Evolutionary conservation across 2,329 filamentous ascomycete species (phyloP).

Genomic region (Alternaria triticina): DNA sequence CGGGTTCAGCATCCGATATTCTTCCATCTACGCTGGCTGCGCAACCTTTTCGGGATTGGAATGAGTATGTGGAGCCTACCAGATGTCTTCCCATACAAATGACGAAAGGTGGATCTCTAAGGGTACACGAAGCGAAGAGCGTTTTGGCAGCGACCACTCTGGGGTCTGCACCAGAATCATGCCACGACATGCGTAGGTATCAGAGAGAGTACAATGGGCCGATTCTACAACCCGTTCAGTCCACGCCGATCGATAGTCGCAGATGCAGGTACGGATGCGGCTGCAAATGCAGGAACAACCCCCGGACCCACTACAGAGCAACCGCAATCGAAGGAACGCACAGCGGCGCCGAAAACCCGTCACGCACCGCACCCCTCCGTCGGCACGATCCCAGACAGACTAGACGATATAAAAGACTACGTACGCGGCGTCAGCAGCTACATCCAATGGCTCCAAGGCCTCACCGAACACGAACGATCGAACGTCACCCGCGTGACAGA

Average conservation of each 20-base stretch:
- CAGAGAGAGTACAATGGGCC: not conserved
- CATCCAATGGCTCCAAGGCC: constrained; percentile 20
- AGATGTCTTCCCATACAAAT: not conserved
- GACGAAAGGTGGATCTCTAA: not conserved
- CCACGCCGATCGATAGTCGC: not conserved
- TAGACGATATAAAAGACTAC: constrained; percentile 1
- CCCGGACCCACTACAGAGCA: not conserved
- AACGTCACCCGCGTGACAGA: constrained; percentile 22
- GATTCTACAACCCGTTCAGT: not conserved
- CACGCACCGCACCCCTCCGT: not conserved
- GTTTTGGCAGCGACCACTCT: not conserved
- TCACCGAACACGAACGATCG: constrained; percentile 20
- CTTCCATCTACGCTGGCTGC: not conserved
- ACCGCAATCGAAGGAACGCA: not conserved
- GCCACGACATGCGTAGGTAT: not conserved
- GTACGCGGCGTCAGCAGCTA: constrained; percentile 4
- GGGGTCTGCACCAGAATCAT: not conserved
- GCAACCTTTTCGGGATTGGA: not conserved
- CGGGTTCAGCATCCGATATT: not conserved
- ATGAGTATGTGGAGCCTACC: not conserved
- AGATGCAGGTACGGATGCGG: not conserved
- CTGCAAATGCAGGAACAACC: not conserved
- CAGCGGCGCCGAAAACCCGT: not conserved
- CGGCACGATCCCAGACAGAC: not conserved
- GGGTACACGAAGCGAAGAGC: not conserved